Evolutionary conservation across 805 yeast species (phyloP).

Genomic region (Yamadazyma nakazawae): DNA sequence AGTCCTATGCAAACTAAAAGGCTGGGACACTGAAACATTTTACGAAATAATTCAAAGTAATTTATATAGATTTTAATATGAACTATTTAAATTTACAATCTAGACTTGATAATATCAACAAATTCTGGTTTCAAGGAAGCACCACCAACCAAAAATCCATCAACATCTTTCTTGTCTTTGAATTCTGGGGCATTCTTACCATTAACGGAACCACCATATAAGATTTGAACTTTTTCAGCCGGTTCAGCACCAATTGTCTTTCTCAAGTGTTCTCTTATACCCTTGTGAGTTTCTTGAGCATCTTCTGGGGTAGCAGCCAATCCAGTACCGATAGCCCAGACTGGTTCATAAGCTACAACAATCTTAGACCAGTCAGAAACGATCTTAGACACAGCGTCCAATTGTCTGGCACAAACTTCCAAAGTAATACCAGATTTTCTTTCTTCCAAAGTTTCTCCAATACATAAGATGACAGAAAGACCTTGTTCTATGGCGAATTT

Average conservation of each 20-base stretch:
- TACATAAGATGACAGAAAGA: conserved; percentile 88
- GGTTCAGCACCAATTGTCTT: conserved; percentile 72
- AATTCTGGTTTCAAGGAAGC: conserved; percentile 98
- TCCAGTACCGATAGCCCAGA: conserved; percentile 99
- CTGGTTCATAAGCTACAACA: conserved; percentile 98
- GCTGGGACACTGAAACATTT: conserved; percentile 13
- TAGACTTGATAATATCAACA: conserved; percentile 89
- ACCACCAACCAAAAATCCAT: conserved; percentile 99
- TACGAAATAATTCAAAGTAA: neutral
- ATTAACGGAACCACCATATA: conserved; percentile 98
- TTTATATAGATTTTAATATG: conserved; percentile 1
- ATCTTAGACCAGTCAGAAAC: conserved; percentile 86
- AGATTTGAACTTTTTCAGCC: conserved; percentile 80
- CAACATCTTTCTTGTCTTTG: conserved; percentile 90
- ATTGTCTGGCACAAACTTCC: conserved; percentile 83
- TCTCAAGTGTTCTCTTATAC: conserved; percentile 79
- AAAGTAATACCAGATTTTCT: conserved; percentile 86
- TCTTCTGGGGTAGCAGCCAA: conserved; percentile 98
- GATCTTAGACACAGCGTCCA: conserved; percentile 79
- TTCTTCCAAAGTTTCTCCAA: conserved; percentile 96
- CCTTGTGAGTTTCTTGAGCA: conserved; percentile 92
- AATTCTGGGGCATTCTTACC: conserved; percentile 89
- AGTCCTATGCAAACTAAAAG: conserved; percentile 13
- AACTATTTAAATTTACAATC: conserved; percentile 47
- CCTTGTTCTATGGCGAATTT: conserved; percentile 90